Evolutionary conservation across 2,329 filamentous ascomycete genomes (phyloP).

Genomic region (Passalora sequoiae): DNA sequence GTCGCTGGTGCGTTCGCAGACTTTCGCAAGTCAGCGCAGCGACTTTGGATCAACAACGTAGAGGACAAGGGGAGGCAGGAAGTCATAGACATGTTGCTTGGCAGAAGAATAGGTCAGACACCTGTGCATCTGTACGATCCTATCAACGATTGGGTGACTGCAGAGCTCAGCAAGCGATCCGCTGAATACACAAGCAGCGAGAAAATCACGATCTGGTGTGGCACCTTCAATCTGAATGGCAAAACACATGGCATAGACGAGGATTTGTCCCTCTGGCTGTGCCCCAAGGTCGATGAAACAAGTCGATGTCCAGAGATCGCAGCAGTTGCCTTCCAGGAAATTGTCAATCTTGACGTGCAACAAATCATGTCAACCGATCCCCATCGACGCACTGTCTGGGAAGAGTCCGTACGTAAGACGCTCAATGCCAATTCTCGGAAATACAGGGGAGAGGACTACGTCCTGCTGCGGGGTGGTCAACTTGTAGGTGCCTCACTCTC

Average conservation of each 20-base stretch:
- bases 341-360: slow-evolving; percentile 94
- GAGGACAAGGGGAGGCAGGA: slow-evolving; percentile 87
- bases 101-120: slow-evolving; percentile 73
- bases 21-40: slow-evolving; percentile 85
- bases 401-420: slow-evolving; percentile 69
- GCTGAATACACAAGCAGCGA: slow-evolving; percentile 71
- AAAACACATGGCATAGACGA: slow-evolving; percentile 70
- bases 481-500: slow-evolving; percentile 90
- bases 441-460: slow-evolving; percentile 70
- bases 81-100: slow-evolving; percentile 92
- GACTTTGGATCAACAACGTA: slow-evolving; percentile 97
- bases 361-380: slow-evolving; percentile 99
- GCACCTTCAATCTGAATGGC: slow-evolving; percentile 94
- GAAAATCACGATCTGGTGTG: slow-evolving; percentile 73
- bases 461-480: slow-evolving; percentile 84
- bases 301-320: slow-evolving; percentile 73
- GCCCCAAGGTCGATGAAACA: slow-evolving; percentile 55
- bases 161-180: slow-evolving; percentile 62
- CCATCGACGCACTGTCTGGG: slow-evolving; percentile 77
- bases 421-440: slow-evolving; percentile 66
- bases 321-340: slow-evolving; percentile 92
- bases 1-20: slow-evolving; percentile 90
- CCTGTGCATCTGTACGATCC: slow-evolving; percentile 88
- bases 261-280: slow-evolving; percentile 82
- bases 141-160: slow-evolving; percentile 81